phyloP scores from a whole-genome alignment of 768 basidiomycete species.

The Termitomyces sp. region DNA sequence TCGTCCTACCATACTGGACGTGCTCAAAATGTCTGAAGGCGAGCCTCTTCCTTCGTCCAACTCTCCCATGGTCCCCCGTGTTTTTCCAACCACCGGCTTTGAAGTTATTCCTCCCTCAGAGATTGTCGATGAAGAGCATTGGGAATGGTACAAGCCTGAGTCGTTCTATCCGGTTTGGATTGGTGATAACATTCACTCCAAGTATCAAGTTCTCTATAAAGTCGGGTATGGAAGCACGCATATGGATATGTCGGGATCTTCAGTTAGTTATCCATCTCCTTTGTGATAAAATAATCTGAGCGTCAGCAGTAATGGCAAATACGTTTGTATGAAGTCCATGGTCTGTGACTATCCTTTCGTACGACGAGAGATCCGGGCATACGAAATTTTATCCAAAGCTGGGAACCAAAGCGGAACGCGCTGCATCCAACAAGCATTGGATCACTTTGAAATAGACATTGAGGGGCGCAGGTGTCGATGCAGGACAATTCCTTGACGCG shows the following conservation, averaged over 20 bases:
- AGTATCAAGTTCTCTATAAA: conserved; percentile 1
- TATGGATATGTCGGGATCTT: conserved; percentile 1
- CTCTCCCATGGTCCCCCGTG: too few species aligned
- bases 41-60: too few species aligned
- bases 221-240: neutral
- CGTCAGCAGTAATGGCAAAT: neutral
- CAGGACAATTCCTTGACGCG: neutral
- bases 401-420: neutral
- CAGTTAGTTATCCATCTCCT: neutral
- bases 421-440: neutral
- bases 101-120: neutral
- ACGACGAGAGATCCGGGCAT: neutral
- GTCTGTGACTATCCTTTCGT: neutral
- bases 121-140: neutral
- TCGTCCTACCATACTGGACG: too few species aligned
- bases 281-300: neutral
- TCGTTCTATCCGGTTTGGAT: neutral
- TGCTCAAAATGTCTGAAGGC: too few species aligned
- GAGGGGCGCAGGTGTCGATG: neutral
- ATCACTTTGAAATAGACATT: neutral
- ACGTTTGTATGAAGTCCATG: conserved; percentile 3
- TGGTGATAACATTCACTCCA: neutral
- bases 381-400: neutral
- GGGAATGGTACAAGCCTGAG: neutral
- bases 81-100: neutral